These are phyloP conservation scores for Bremia lactucae DNA, from an alignment of 352 stramenopile species.

Conservation along the genomic window DNA sequence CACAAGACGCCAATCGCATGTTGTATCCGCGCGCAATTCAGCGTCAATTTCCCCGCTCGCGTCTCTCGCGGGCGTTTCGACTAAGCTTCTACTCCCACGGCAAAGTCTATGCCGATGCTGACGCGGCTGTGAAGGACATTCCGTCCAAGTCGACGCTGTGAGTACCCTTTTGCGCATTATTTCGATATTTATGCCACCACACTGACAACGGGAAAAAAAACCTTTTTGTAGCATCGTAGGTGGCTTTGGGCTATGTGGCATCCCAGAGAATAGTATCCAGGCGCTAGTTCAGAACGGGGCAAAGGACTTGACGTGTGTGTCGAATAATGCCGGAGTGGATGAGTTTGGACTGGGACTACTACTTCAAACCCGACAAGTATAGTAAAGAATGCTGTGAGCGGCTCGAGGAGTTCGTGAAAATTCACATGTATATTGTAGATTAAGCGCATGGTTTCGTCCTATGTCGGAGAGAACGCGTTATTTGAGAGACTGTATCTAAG, in stretches of 20 bases:
- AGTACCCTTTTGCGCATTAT: conserved; percentile 12
- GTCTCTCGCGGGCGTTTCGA: conserved; percentile 2
- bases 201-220: not conserved
- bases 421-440: conserved; percentile 37
- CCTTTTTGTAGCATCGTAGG: conserved; percentile 53
- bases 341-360: conserved; percentile 89
- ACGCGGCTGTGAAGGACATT: conserved; percentile 72
- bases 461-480: conserved; percentile 94
- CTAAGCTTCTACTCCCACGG: conserved; percentile 18
- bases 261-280: conserved; percentile 86
- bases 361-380: conserved; percentile 85
- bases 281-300: conserved; percentile 75
- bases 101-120: conserved; percentile 63
- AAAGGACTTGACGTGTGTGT: conserved; percentile 84
- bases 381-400: not conserved
- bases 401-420: not conserved
- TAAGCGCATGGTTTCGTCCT: conserved; percentile 93
- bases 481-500: conserved; percentile 90
- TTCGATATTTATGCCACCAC: not conserved
- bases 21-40: conserved; percentile 1
- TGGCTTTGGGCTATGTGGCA: conserved; percentile 88
- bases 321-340: conserved; percentile 91
- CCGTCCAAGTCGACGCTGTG: conserved; percentile 60
- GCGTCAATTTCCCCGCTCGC: not conserved
- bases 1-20: conserved; percentile 5